Conservation (phyloP, 1,284 basidiomycete species). For the Xerocomus amazonicus region DNA sequence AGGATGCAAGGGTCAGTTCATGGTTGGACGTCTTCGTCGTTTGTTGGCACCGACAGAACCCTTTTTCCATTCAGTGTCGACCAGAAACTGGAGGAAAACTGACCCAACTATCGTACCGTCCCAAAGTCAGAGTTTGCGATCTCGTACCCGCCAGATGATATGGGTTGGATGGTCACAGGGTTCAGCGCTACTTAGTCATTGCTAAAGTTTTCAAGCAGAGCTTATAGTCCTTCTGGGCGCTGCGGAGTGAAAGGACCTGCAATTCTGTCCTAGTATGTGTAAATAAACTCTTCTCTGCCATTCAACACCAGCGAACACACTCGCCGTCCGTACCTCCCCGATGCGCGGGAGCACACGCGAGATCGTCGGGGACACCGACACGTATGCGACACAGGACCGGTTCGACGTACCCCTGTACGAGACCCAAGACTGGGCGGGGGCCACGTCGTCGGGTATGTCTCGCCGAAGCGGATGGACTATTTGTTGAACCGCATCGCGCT, state of each 20-base stretch:
- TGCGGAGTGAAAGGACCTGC: not conserved
- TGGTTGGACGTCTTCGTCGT: too few species aligned
- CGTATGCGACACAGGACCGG: constrained; percentile 15
- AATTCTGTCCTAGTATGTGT: constrained; percentile 2
- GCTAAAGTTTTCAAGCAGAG: constrained; percentile 4
- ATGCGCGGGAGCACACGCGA: constrained; percentile 26
- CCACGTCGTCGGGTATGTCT: constrained; percentile 11
- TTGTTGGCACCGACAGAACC: too few species aligned
- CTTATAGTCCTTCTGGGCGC: constrained; percentile 4
- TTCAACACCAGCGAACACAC: not conserved
- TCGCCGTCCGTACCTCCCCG: too few species aligned
- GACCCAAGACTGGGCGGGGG: constrained; percentile 9
- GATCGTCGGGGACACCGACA: constrained; percentile 23
- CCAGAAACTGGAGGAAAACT: not conserved
- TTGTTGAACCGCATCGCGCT: constrained; percentile 5
- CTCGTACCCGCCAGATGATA: too few species aligned
- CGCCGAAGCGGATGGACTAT: constrained; percentile 3
- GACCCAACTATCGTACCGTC: not conserved
- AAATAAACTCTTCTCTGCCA: not conserved
- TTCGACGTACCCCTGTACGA: constrained; percentile 8
- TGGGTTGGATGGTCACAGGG: not conserved
- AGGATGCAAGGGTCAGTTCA: too few species aligned
- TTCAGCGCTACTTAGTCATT: constrained; percentile 20
- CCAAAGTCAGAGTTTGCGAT: too few species aligned
- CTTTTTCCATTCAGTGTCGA: too few species aligned